These are phyloP conservation scores for Verticillium nonalfalfae DNA, from an alignment of 2,329 filamentous ascomycete species.

Conservation along the genomic window DNA sequence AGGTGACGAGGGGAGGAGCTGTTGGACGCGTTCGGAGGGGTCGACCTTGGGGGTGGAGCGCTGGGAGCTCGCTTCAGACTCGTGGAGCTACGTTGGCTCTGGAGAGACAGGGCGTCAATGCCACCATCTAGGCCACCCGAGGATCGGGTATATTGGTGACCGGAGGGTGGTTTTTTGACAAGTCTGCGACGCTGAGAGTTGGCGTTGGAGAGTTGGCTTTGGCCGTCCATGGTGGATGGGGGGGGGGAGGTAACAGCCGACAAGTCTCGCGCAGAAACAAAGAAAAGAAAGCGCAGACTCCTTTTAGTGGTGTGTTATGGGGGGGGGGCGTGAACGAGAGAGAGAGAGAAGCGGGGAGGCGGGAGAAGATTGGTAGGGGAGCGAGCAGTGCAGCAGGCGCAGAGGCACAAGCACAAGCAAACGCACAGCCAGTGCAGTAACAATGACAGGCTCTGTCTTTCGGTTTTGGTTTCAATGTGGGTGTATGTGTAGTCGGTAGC, in stretches of 20 bases:
- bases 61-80: conserved; percentile 56
- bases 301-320: neutral
- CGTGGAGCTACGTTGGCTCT: conserved; percentile 58
- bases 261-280: conserved; percentile 9
- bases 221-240: conserved; percentile 37
- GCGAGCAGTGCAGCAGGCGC: neutral
- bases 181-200: conserved; percentile 52
- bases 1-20: conserved; percentile 41
- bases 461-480: neutral
- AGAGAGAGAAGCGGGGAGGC: neutral
- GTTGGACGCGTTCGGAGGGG: conserved; percentile 39
- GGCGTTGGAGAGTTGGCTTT: conserved; percentile 35
- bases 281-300: conserved; percentile 3
- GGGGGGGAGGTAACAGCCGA: conserved; percentile 9
- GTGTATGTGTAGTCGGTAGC: neutral
- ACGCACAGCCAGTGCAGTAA: neutral
- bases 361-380: conserved; percentile 3
- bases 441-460: neutral
- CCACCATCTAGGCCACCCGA: conserved; percentile 45
- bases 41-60: conserved; percentile 44
- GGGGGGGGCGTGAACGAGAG: neutral
- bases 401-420: conserved; percentile 4
- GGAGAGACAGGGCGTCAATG: conserved; percentile 50
- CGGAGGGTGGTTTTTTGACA: conserved; percentile 53
- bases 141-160: conserved; percentile 37